A percentile compares a stretch with the other conserved stretches of the same genome.
phyloP scores from a whole-genome alignment of 2,329 filamentous ascomycete species.

The Xylaria sp. region DNA sequence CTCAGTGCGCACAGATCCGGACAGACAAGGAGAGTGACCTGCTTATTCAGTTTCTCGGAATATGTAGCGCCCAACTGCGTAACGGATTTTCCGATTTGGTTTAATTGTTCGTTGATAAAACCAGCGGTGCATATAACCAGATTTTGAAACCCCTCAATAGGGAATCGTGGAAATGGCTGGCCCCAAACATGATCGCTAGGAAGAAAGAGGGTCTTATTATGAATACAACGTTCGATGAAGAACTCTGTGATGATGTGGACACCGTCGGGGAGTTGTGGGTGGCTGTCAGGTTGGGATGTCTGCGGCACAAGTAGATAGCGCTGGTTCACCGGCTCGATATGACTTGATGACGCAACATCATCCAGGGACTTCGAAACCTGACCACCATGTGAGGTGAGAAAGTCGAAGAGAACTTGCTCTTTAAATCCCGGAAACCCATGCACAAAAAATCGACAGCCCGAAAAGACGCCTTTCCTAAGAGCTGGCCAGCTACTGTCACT shows the following conservation, averaged over 20 bases:
- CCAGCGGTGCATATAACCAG: conserved; percentile 82
- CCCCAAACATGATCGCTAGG: conserved; percentile 79
- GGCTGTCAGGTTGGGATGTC: conserved; percentile 57
- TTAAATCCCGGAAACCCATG: conserved; percentile 67
- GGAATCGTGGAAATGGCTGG: conserved; percentile 77
- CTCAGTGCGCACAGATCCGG: conserved; percentile 67
- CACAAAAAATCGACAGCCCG: conserved; percentile 67
- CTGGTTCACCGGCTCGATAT: conserved; percentile 48
- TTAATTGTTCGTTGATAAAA: conserved; percentile 84
- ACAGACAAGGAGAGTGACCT: conserved; percentile 82
- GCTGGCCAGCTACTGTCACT: conserved; percentile 39
- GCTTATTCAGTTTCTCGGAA: conserved; percentile 77
- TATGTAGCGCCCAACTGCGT: conserved; percentile 83
- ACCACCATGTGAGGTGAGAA: conserved; percentile 62
- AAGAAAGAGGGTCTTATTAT: conserved; percentile 76
- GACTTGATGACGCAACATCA: conserved; percentile 50
- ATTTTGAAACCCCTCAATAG: conserved; percentile 74
- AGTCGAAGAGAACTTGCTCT: conserved; percentile 59
- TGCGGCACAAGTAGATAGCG: conserved; percentile 68
- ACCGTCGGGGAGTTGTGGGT: conserved; percentile 55
- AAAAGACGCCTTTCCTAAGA: conserved; percentile 59
- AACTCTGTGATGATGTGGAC: conserved; percentile 80
- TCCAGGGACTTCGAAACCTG: conserved; percentile 56
- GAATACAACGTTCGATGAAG: conserved; percentile 90
- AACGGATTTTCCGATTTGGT: conserved; percentile 83